phyloP scores from a whole-genome alignment of 2,329 filamentous ascomycete species.

The Fusarium chuoi region DNA sequence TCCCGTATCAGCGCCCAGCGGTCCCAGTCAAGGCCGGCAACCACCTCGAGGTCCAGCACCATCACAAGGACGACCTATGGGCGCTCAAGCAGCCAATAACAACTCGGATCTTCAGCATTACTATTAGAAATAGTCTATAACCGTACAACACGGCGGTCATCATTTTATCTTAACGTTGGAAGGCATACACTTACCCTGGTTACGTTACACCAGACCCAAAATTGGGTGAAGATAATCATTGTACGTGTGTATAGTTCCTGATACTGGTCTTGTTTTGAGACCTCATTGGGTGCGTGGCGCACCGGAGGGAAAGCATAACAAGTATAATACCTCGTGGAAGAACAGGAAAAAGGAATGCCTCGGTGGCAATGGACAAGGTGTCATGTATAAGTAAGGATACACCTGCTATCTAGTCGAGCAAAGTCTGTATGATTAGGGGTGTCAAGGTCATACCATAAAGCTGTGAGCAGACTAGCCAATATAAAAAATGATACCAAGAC shows the following conservation, averaged over 20 bases:
- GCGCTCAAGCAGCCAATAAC: conserved; percentile 34
- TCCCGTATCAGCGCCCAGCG: conserved; percentile 34
- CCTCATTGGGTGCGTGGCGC: conserved; percentile 32
- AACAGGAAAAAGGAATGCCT: not conserved
- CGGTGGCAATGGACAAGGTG: not conserved
- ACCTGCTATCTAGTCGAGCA: not conserved
- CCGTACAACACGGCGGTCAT: not conserved
- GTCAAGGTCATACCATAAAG: not conserved
- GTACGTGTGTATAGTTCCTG: not conserved
- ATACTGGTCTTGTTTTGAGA: conserved; percentile 8
- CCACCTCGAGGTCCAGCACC: conserved; percentile 35
- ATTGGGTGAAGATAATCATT: not conserved
- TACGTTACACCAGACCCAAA: not conserved
- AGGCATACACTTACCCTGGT: conserved; percentile 7
- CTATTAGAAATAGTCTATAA: conserved; percentile 38
- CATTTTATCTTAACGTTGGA: conserved; percentile 11
- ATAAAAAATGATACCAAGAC: not conserved
- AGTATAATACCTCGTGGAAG: conserved; percentile 15
- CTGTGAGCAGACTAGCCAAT: not conserved
- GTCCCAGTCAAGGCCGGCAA: conserved; percentile 37
- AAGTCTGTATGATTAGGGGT: not conserved
- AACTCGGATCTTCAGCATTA: conserved; percentile 43
- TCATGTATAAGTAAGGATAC: not conserved
- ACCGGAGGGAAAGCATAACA: conserved; percentile 9
- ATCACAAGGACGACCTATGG: conserved; percentile 41